Evolutionary conservation across 1,284 basidiomycete genomes (phyloP).

Genomic region (Pyrrhoderma noxium): DNA sequence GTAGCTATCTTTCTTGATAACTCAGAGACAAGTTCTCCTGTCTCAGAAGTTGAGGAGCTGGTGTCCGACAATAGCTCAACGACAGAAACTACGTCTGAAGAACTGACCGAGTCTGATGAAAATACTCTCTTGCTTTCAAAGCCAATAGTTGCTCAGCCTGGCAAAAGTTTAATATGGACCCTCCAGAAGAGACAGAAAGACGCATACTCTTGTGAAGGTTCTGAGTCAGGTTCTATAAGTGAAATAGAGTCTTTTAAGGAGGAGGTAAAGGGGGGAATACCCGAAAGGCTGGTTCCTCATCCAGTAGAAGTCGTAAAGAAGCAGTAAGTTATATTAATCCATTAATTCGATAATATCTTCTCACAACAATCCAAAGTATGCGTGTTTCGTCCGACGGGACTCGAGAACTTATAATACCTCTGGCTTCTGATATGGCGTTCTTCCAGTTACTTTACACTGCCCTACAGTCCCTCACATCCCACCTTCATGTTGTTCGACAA

Average conservation of each 20-base stretch:
- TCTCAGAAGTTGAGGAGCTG: too few species aligned
- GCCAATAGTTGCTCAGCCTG: conserved; percentile 11
- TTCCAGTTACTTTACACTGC: conserved; percentile 73
- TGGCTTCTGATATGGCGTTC: conserved; percentile 78
- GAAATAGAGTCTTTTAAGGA: background rate
- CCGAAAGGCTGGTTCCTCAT: background rate
- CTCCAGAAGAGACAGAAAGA: conserved; percentile 13
- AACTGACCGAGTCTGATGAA: background rate
- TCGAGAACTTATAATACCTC: conserved; percentile 71
- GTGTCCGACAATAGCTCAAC: background rate
- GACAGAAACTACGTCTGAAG: background rate
- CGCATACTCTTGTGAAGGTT: background rate
- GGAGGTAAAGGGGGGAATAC: background rate
- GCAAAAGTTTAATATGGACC: conserved; percentile 18
- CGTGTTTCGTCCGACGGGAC: conserved; percentile 17
- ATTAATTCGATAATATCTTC: background rate
- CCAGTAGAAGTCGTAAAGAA: conserved; percentile 12
- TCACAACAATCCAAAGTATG: conserved; percentile 3
- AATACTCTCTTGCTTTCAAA: conserved; percentile 16
- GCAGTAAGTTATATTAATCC: conserved; percentile 9
- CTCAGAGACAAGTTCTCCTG: conserved; percentile 7
- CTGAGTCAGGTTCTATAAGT: background rate
- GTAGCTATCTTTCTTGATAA: conserved; percentile 14
- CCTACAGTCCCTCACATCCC: conserved; percentile 59
- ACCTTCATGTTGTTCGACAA: conserved; percentile 55